Base-by-base conservation (phyloP, 306 rosid genomes). In the Mimosa pudica region DNA sequence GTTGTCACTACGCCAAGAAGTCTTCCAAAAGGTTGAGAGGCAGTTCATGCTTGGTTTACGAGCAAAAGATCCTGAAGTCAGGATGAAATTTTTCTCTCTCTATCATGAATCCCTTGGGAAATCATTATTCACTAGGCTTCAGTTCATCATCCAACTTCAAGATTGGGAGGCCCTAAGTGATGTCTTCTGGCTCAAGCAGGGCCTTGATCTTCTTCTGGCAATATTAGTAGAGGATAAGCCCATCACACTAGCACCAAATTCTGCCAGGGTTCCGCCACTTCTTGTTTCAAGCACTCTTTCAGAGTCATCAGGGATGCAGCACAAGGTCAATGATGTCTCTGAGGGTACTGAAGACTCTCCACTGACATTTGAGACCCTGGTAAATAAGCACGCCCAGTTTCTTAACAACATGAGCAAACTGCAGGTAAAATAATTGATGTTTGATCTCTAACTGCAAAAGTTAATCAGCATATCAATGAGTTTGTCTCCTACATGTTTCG, bases 161-260 rank as follows among this genome's bases (percentile, higher is more conserved):
- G 94, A 96, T 47, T 96, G 99, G 99, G 97, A 86, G 80, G 96
- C 98, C 74, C 85, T 96, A 86, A 90, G 97, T 82, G 97, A 93
- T 83, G 94, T 91, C 82, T 96, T 96, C 85, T 96, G 99, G 99
- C 97, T 96, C 85, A 96, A 96, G 82, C 99, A 96, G 85, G 99
- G 99, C 79, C 99, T 96, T 70, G 99, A 96, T 88, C 96, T 93
- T 82, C 96, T 96, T 84, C 83, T 96, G 52, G 99, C 99, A 72
- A 87, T 96, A 81, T 85, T 96, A 75, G 97, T 93, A 51, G 99
- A 93, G 87, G 97, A 96, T 80, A 91, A 90, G 67, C 96, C 99
- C 76, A 96, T 93, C 52, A 93, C 97, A 7, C 90, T 96, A 36
- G 98, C 99, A 82, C 98, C 98, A 79, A 96, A 96, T 79, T 91